A percentile compares a stretch with the other conserved stretches of the same genome.
Evolutionary conservation across 495 filamentous ascomycete genomes (phyloP).

Genomic region (Platismatia glauca): DNA sequence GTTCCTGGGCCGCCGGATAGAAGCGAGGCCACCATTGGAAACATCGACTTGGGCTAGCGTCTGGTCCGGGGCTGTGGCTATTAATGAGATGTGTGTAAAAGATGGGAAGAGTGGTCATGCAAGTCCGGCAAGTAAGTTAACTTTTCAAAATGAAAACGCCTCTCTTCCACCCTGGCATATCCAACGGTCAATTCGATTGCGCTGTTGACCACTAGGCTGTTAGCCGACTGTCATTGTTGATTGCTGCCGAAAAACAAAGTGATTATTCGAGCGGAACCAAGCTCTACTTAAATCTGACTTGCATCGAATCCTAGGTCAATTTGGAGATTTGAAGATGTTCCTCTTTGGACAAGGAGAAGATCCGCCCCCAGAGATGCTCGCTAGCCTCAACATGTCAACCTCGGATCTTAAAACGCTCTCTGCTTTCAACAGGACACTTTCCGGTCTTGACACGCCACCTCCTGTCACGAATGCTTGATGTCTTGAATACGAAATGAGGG

Average conservation of each 20-base stretch:
- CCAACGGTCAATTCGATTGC: too few relatives aligned
- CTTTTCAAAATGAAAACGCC: too few relatives aligned
- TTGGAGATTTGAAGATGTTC: not conserved
- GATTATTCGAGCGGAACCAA: not conserved
- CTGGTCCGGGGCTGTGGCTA: not conserved
- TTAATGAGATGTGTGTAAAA: constrained; percentile 1
- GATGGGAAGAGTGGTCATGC: not conserved
- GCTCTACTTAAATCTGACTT: not conserved
- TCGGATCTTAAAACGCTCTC: not conserved
- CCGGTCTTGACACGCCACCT: not conserved
- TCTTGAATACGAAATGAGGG: not conserved
- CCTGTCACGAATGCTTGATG: not conserved
- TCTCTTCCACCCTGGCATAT: not conserved
- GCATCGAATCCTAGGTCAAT: not conserved
- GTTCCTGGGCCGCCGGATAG: not conserved
- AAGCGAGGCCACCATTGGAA: not conserved
- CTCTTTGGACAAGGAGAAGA: not conserved
- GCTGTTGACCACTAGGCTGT: not conserved
- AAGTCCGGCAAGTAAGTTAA: not conserved
- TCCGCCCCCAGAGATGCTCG: not conserved
- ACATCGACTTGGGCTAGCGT: not conserved
- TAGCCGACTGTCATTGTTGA: not conserved
- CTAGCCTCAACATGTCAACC: not conserved
- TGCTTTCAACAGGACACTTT: not conserved
- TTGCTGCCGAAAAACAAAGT: not conserved